Conservation (phyloP, 257 asterid species). For the Nicotiana otophora region DNA sequence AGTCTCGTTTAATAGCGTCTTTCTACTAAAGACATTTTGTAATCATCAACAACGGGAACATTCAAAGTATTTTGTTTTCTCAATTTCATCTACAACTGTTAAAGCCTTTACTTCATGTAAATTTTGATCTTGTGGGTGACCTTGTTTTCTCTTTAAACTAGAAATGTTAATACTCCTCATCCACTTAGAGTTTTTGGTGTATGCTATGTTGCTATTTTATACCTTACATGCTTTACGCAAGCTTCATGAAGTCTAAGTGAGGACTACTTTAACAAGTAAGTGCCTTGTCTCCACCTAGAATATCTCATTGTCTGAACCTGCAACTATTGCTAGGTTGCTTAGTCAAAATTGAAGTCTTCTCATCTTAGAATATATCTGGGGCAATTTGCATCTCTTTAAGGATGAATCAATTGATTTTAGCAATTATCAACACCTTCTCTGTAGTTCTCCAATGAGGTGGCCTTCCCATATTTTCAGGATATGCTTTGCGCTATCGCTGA, state of each 20-base stretch:
- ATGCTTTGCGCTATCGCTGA: conserved; percentile 93
- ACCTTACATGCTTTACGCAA: neutral
- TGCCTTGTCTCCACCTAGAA: neutral
- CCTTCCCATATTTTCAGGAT: conserved; percentile 42
- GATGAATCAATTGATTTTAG: neutral
- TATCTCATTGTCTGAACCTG: neutral
- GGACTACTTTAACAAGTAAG: neutral
- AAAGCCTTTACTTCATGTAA: neutral
- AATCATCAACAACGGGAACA: neutral
- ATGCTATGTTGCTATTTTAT: neutral
- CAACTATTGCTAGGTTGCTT: neutral
- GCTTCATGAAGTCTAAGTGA: neutral
- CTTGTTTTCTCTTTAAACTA: neutral
- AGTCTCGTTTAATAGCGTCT: neutral
- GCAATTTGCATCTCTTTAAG: neutral
- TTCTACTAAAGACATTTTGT: neutral
- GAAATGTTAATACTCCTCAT: neutral
- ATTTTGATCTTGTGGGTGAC: neutral
- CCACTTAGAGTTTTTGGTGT: neutral
- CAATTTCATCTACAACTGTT: neutral
- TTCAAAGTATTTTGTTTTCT: neutral
- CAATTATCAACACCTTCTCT: conserved; percentile 1
- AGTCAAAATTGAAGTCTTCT: neutral
- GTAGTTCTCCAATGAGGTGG: conserved; percentile 3
- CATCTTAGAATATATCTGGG: no score